phyloP scores from a whole-genome alignment of 164 flowering plant genomes.

The Houttuynia cordata region DNA sequence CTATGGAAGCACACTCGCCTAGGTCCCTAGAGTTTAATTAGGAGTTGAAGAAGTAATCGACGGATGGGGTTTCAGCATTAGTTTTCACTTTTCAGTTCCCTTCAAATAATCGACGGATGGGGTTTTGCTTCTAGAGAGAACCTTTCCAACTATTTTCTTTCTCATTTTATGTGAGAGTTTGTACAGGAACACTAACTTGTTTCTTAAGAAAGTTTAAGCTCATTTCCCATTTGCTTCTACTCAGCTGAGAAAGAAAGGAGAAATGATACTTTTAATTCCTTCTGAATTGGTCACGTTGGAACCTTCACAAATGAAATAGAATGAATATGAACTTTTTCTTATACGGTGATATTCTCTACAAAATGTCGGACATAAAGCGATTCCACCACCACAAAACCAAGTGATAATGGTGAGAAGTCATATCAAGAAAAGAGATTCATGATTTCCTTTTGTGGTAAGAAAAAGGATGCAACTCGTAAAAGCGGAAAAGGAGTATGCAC shows the following conservation, averaged over 20 bases:
- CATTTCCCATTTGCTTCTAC: too few species aligned
- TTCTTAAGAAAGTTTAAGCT: too few species aligned
- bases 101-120: too few species aligned
- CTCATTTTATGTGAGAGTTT: too few species aligned
- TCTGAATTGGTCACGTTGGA: slow-evolving; percentile 7
- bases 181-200: too few species aligned
- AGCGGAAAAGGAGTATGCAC: too few species aligned
- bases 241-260: neutral
- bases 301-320: slow-evolving; percentile 7
- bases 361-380: slow-evolving; percentile 25
- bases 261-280: slow-evolving; percentile 10
- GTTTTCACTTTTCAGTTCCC: too few species aligned
- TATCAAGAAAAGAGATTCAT: slow-evolving; percentile 23
- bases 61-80: too few species aligned
- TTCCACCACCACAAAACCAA: slow-evolving; percentile 26
- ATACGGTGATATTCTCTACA: slow-evolving; percentile 10
- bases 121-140: too few species aligned
- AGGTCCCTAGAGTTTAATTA: neutral
- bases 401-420: slow-evolving; percentile 19
- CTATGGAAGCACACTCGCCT: neutral
- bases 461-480: neutral
- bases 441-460: slow-evolving; percentile 11
- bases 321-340: slow-evolving; percentile 3
- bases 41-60: neutral
- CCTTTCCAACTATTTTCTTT: too few species aligned